phyloP scores from a whole-genome alignment of 805 yeast species.

The Sporopachydermia quercuum region DNA sequence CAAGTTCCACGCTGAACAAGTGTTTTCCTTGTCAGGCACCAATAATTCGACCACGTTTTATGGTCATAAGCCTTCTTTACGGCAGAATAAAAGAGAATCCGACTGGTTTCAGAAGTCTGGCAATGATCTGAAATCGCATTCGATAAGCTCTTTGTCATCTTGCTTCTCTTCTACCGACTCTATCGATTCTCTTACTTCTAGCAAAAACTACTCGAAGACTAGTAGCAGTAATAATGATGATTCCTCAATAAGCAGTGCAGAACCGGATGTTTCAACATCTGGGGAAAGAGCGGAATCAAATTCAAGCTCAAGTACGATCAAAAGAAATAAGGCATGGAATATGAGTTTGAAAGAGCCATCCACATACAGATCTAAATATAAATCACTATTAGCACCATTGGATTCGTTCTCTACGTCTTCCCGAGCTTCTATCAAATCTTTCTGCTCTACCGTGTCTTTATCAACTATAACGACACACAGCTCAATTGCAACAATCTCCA shows the following conservation, averaged over 20 bases:
- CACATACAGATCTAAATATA: not conserved
- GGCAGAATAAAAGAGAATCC: too few relatives aligned
- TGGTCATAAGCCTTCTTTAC: too few relatives aligned
- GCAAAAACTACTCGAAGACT: not conserved
- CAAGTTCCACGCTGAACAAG: not conserved
- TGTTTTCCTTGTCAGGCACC: not conserved
- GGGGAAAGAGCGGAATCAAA: not conserved
- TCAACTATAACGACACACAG: constrained; percentile 1
- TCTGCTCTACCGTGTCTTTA: constrained; percentile 1
- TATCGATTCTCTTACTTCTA: not conserved
- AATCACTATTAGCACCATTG: constrained; percentile 2
- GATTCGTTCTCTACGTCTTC: constrained; percentile 1
- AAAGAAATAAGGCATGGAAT: not conserved
- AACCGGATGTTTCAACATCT: not conserved
- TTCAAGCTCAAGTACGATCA: not conserved
- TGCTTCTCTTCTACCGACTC: not conserved
- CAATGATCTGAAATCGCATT: not conserved
- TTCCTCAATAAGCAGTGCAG: not conserved
- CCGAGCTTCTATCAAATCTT: constrained; percentile 2
- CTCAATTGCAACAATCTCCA: not conserved
- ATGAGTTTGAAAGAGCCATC: not conserved
- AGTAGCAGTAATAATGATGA: not conserved
- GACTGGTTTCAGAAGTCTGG: not conserved
- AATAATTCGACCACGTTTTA: too few relatives aligned
- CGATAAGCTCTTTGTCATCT: not conserved